These are phyloP conservation scores for Eremochloa ophiuroides DNA, from an alignment of 176 grass and related monocot species.

Conservation along the genomic window DNA sequence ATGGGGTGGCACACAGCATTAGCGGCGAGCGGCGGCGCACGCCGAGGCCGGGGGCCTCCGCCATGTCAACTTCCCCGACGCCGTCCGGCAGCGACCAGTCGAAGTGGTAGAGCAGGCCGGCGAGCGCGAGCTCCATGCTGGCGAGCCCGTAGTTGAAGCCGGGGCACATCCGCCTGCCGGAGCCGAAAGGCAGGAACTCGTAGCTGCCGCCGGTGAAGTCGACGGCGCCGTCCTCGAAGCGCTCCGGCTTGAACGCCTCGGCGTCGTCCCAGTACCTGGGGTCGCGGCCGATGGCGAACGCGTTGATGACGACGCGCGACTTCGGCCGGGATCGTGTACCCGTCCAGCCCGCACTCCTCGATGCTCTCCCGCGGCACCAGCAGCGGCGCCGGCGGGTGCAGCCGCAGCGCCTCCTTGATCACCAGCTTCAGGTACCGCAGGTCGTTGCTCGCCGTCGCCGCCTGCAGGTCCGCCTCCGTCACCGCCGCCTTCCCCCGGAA, in stretches of 20 bases:
- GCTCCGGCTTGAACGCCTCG: slow-evolving; percentile 52
- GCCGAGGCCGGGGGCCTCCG: slow-evolving; percentile 33
- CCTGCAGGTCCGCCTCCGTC: slow-evolving; percentile 33
- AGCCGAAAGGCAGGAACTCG: slow-evolving; percentile 39
- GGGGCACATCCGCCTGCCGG: slow-evolving; percentile 36
- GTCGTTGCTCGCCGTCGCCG: too few species aligned
- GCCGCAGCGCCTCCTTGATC: slow-evolving; percentile 58
- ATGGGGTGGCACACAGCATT: slow-evolving; percentile 36
- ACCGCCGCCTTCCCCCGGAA: slow-evolving; percentile 13
- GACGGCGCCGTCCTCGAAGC: slow-evolving; percentile 17
- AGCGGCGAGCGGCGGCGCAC: slow-evolving; percentile 37
- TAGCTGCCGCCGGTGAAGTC: slow-evolving; percentile 44
- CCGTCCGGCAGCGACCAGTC: slow-evolving; percentile 41
- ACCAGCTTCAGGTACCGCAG: slow-evolving; percentile 64
- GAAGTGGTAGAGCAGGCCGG: slow-evolving; percentile 32
- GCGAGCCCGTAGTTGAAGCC: slow-evolving; percentile 46
- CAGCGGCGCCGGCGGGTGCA: slow-evolving; percentile 61
- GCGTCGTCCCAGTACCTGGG: slow-evolving; percentile 41
- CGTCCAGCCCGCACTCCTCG: slow-evolving; percentile 31
- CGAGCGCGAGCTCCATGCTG: slow-evolving; percentile 39
- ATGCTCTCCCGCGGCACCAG: slow-evolving; percentile 48
- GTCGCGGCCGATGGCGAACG: slow-evolving; percentile 30
- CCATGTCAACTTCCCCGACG: slow-evolving; percentile 27
- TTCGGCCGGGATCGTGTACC: slow-evolving; percentile 46
- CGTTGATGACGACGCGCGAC: slow-evolving; percentile 35